Conservation (phyloP, 129 eudicot species). For the Tagetes erecta region DNA sequence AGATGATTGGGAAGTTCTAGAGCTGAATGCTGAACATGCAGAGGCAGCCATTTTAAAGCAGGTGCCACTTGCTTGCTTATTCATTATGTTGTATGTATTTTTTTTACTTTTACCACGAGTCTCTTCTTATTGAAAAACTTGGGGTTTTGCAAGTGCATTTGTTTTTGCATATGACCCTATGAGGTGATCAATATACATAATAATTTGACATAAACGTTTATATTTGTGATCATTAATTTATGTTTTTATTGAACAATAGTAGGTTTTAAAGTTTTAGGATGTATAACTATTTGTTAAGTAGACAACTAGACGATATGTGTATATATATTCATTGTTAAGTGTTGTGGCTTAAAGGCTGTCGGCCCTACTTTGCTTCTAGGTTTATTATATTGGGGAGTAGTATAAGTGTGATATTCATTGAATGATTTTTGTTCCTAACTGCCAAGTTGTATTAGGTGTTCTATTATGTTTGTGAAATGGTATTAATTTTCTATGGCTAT, state of each 20-base stretch:
- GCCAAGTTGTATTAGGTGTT: too few species aligned
- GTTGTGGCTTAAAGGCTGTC: too few species aligned
- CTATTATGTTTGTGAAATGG: too few species aligned
- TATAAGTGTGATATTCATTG: too few species aligned
- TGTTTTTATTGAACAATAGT: background rate
- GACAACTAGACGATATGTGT: background rate
- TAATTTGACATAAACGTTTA: background rate
- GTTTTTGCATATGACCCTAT: background rate
- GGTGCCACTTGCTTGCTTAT: constrained; percentile 36
- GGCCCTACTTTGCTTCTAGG: too few species aligned
- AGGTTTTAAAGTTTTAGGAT: background rate
- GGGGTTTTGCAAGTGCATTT: constrained; percentile 5
- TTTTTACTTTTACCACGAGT: background rate
- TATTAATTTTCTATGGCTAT: too few species aligned
- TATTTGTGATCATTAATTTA: background rate
- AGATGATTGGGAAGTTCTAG: constrained; percentile 99
- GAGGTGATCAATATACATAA: background rate
- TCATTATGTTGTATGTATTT: constrained; percentile 6
- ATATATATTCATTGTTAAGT: background rate
- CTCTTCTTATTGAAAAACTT: background rate
- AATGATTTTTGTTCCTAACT: too few species aligned
- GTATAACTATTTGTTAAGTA: background rate
- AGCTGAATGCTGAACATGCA: constrained; percentile 84
- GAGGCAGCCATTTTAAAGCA: constrained; percentile 77
- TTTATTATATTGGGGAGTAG: too few species aligned